Percentiles rank a stretch among this genome's conserved stretches.
Conservation (phyloP, 2,329 filamentous ascomycete species). For the Dothistroma septosporum region DNA sequence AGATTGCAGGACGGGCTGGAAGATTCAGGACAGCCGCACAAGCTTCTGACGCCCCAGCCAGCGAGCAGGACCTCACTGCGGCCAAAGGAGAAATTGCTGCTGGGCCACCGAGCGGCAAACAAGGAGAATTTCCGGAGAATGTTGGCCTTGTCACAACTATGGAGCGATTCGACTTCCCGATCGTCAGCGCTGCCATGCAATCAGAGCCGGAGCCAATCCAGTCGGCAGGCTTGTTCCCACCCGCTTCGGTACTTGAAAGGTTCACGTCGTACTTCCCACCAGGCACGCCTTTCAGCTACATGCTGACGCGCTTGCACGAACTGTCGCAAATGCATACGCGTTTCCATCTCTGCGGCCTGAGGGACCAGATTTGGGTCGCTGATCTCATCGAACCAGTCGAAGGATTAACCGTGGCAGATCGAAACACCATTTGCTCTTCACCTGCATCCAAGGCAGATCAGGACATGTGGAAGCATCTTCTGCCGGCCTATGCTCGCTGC, state of each 20-base stretch:
- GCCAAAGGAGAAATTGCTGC: slow-evolving; percentile 24
- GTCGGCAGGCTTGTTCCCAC: slow-evolving; percentile 70
- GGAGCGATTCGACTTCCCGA: slow-evolving; percentile 62
- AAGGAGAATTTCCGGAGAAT: slow-evolving; percentile 10
- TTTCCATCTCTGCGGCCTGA: slow-evolving; percentile 67
- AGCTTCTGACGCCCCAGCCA: slow-evolving; percentile 28
- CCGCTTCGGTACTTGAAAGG: slow-evolving; percentile 63
- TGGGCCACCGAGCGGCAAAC: not conserved
- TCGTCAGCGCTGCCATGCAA: slow-evolving; percentile 60
- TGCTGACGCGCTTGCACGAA: slow-evolving; percentile 70
- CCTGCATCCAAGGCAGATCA: slow-evolving; percentile 59
- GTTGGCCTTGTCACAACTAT: slow-evolving; percentile 74
- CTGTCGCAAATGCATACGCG: slow-evolving; percentile 59
- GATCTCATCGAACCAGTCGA: slow-evolving; percentile 69
- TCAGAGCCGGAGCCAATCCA: slow-evolving; percentile 62
- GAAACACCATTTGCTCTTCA: slow-evolving; percentile 68
- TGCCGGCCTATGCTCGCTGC: slow-evolving; percentile 63
- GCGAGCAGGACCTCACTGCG: slow-evolving; percentile 27
- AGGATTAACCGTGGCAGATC: slow-evolving; percentile 65
- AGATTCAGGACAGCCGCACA: slow-evolving; percentile 72
- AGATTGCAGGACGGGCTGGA: slow-evolving; percentile 90
- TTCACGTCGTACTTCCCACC: slow-evolving; percentile 80
- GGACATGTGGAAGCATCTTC: slow-evolving; percentile 43
- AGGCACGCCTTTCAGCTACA: slow-evolving; percentile 75
- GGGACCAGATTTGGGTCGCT: slow-evolving; percentile 61